These are phyloP conservation scores for Cymbopogon flexuosus DNA, from an alignment of 202 grass and related monocot species.

Conservation along the genomic window DNA sequence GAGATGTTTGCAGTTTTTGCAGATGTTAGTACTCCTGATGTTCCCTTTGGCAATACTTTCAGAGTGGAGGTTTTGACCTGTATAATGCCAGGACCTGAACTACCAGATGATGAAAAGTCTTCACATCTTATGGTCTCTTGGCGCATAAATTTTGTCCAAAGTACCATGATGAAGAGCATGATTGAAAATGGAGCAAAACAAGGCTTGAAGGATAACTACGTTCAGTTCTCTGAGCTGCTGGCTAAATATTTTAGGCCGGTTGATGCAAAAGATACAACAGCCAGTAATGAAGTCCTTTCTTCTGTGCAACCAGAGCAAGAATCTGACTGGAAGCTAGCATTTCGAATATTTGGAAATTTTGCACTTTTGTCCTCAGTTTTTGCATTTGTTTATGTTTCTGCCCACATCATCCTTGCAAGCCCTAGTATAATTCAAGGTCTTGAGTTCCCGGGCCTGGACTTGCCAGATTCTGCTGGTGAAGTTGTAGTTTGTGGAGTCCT, in stretches of 20 bases:
- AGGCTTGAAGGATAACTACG: conserved; percentile 73
- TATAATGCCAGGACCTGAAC: conserved; percentile 69
- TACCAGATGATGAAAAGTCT: conserved; percentile 49
- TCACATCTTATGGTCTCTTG: conserved; percentile 74
- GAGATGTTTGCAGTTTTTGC: conserved; percentile 59
- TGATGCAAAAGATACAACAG: conserved; percentile 54
- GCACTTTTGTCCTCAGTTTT: conserved; percentile 59
- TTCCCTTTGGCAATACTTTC: conserved; percentile 83
- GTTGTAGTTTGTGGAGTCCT: conserved; percentile 80
- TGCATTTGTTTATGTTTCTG: conserved; percentile 60
- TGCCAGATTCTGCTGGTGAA: conserved; percentile 92
- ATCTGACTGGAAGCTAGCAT: conserved; percentile 68
- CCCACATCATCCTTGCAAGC: conserved; percentile 68
- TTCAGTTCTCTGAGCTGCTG: conserved; percentile 65
- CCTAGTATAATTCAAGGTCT: conserved; percentile 76
- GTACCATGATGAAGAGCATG: conserved; percentile 97
- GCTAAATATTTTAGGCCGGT: conserved; percentile 51
- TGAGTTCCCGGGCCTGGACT: conserved; percentile 82
- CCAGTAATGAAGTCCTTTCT: conserved; percentile 54
- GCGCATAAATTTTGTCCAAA: conserved; percentile 80
- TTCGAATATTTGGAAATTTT: conserved; percentile 85
- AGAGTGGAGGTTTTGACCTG: conserved; percentile 63
- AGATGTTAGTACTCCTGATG: conserved; percentile 72
- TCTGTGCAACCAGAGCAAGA: conserved; percentile 60
- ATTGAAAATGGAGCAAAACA: conserved; percentile 87